Conservation (phyloP, 495 filamentous ascomycete species). For the Barbatosphaeria neglecta region DNA sequence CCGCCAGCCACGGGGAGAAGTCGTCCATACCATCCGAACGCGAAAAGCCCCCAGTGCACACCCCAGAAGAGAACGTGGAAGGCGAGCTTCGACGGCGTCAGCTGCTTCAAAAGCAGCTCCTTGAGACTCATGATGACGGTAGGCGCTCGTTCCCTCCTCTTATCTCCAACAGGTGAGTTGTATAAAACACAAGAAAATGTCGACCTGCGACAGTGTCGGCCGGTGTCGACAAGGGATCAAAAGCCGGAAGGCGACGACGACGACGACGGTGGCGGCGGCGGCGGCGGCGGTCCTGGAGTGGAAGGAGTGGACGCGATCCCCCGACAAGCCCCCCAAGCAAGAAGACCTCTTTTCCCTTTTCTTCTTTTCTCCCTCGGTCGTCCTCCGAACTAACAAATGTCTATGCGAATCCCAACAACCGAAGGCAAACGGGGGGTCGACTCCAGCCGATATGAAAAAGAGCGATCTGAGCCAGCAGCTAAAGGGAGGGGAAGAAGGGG, state of each 20-base stretch:
- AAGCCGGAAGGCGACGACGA: constrained; percentile 7
- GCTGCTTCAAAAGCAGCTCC: constrained; percentile 41
- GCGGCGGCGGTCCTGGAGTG: background rate
- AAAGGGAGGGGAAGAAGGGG: constrained; percentile 25
- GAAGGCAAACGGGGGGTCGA: constrained; percentile 5
- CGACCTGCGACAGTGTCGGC: constrained; percentile 39
- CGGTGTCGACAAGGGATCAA: constrained; percentile 8
- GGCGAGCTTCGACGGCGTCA: constrained; percentile 54
- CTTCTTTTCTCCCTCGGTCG: constrained; percentile 6
- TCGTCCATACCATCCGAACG: constrained; percentile 68
- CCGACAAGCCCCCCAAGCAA: background rate
- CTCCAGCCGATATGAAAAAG: constrained; percentile 27
- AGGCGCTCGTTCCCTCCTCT: constrained; percentile 10
- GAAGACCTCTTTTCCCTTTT: background rate
- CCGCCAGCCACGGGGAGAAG: background rate
- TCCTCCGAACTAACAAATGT: background rate
- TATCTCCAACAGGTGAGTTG: constrained; percentile 9
- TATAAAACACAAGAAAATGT: constrained; percentile 31
- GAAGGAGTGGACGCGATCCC: background rate
- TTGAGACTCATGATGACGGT: constrained; percentile 28
- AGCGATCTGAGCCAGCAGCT: constrained; percentile 51
- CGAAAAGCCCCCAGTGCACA: constrained; percentile 70
- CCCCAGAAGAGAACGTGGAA: constrained; percentile 86
- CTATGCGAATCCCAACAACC: background rate
- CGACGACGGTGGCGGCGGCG: constrained; percentile 3